Evolutionary conservation across 805 yeast genomes (phyloP).

Genomic region (Saccharomycopsis sp.): DNA sequence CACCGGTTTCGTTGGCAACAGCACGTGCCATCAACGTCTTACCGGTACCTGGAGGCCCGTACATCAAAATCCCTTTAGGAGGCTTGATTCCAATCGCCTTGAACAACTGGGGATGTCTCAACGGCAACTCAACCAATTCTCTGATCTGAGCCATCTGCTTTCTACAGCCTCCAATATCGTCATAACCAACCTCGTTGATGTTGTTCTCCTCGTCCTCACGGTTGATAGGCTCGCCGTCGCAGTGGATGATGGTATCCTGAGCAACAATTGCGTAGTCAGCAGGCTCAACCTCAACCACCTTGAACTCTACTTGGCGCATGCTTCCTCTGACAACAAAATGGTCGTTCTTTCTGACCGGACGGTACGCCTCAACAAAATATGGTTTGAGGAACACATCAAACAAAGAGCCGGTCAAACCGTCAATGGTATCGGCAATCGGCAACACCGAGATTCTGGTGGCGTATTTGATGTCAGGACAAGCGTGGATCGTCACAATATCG

Average conservation of each 20-base stretch:
- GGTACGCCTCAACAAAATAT: conserved; percentile 96
- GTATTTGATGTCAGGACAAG: conserved; percentile 97
- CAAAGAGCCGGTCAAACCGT: conserved; percentile 93
- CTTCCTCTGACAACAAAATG: conserved; percentile 96
- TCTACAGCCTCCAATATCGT: conserved; percentile 98
- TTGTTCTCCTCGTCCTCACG: conserved; percentile 97
- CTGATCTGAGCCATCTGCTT: conserved; percentile 99
- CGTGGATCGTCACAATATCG: conserved; percentile 83
- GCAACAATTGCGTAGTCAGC: conserved; percentile 97
- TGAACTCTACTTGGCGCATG: conserved; percentile 98
- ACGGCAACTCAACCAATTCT: conserved; percentile 95
- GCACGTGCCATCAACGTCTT: conserved; percentile 99
- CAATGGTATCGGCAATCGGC: conserved; percentile 97
- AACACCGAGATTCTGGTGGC: conserved; percentile 91
- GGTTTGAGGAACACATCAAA: conserved; percentile 96
- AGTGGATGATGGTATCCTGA: conserved; percentile 95
- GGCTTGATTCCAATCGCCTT: conserved; percentile 98
- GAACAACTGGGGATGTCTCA: conserved; percentile 97
- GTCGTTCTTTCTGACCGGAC: conserved; percentile 98
- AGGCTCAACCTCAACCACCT: conserved; percentile 97
- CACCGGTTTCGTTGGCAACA: conserved; percentile 99
- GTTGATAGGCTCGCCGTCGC: conserved; percentile 98
- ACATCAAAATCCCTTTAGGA: conserved; percentile 96
- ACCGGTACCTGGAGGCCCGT: conserved; percentile 99
- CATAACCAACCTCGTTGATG: conserved; percentile 95